Evolutionary conservation across 2,329 filamentous ascomycete genomes (phyloP).

Genomic region (Dactylellina cionopaga): DNA sequence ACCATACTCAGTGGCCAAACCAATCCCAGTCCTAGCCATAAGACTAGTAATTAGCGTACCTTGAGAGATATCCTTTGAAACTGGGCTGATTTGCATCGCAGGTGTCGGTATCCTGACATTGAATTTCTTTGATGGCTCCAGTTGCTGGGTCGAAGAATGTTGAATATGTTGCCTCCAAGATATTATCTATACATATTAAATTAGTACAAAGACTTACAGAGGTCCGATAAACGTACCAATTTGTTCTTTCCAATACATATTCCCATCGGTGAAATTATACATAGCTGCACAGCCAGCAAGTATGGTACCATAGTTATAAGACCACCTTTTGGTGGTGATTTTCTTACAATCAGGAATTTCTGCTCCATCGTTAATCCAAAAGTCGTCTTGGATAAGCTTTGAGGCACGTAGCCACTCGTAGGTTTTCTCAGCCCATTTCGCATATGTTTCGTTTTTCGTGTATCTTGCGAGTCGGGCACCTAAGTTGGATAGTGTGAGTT

Average conservation of each 20-base stretch:
- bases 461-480: conserved; percentile 59
- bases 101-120: conserved; percentile 70
- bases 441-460: conserved; percentile 73
- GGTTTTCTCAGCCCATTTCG: conserved; percentile 69
- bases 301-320: conserved; percentile 73
- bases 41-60: no score
- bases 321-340: conserved; percentile 72
- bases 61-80: conserved; percentile 74
- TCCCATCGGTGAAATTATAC: conserved; percentile 67
- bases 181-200: no score
- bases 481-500: conserved; percentile 56
- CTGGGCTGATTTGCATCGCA: conserved; percentile 78
- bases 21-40: no score
- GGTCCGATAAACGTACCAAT: conserved; percentile 20
- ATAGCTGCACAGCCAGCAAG: conserved; percentile 73
- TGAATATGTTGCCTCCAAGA: conserved; percentile 29
- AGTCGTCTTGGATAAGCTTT: conserved; percentile 70
- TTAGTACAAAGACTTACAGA: no score
- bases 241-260: conserved; percentile 44
- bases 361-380: conserved; percentile 73
- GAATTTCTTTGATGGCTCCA: conserved; percentile 71
- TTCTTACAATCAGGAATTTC: conserved; percentile 69
- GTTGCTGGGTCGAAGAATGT: conserved; percentile 58
- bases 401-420: conserved; percentile 71
- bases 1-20: no score